Base-by-base conservation (phyloP, 257 asterid species). In the Hygrophila difformis region DNA sequence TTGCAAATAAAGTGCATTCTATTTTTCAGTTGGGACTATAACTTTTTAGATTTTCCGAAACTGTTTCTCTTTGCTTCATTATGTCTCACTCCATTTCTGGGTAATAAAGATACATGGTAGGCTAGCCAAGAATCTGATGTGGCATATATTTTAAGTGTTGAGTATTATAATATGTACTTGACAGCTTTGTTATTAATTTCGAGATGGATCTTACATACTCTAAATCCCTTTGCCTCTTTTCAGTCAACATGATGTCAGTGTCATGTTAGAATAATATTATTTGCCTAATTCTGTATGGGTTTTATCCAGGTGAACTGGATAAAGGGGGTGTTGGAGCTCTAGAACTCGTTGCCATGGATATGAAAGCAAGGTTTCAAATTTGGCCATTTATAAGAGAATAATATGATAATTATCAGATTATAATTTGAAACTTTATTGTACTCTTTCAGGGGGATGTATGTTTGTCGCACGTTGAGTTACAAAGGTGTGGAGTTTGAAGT, bases 261-360 rank as follows among this genome's bases (percentile, higher is more conserved):
- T 14, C 29, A 22, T 2, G 17, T 31, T 48, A 6, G 18, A 53
- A 53, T 43, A 44, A 24, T 3, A 24, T 24, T 24, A 7, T 24
- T 7, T n/a, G n/a, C n/a, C n/a, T n/a, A 26, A 26, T 26, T 26
- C 8, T 3, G 8, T 26, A 8, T 26, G 31, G 31, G 43, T 53
- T 68, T 36, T 49, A 52, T 50, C 47, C 62, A 91, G 99, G 74
- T 72, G 77, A 94, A 28, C 65, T 91, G 83, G 95, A 82, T 57
- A 86, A 86, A 74, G 96, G 98, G 55, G 96, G 99, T 57, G 96
- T 91, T 66, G 99, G 99, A 73, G 99, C 99, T 51, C 72, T 91
- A 58, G 99, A 91, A 62, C 99, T 86, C 63, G 99, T 86, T 67
- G 99, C 99, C 46, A 91, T 91, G 99, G 99, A 86, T 75, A 91